Conservation (phyloP, 768 basidiomycete species). For the Lactarius psammicola region DNA sequence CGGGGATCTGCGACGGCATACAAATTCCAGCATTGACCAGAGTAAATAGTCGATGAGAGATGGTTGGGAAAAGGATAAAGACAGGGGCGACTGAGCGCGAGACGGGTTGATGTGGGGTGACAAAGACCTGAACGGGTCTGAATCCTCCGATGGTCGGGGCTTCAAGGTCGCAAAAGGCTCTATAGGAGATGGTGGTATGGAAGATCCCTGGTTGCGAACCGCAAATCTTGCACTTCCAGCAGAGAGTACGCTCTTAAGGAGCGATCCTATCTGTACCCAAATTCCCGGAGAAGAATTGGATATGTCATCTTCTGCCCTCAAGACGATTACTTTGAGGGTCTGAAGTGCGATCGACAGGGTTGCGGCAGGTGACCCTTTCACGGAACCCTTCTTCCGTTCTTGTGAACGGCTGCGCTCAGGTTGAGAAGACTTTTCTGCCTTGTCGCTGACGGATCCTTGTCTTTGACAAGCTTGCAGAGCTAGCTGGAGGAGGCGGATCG, state of each 20-base stretch:
- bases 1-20: constrained; percentile 61
- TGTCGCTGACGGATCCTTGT: constrained; percentile 33
- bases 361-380: constrained; percentile 32
- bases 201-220: constrained; percentile 41
- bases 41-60: constrained; percentile 67
- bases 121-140: constrained; percentile 30
- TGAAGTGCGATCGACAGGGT: constrained; percentile 54
- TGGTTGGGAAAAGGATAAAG: constrained; percentile 39
- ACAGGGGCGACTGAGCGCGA: constrained; percentile 35
- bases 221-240: constrained; percentile 68
- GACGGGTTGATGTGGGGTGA: constrained; percentile 27
- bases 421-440: constrained; percentile 27
- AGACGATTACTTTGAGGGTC: constrained; percentile 62
- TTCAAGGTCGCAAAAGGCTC: constrained; percentile 42
- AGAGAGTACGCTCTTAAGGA: constrained; percentile 49
- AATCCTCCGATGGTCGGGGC: constrained; percentile 18
- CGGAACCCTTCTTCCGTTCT: constrained; percentile 38
- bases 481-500: constrained; percentile 63
- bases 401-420: constrained; percentile 49
- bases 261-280: constrained; percentile 60
- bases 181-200: constrained; percentile 51
- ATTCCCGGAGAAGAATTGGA: constrained; percentile 52
- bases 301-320: constrained; percentile 62
- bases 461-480: constrained; percentile 52
- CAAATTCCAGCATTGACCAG: constrained; percentile 69